A percentile compares a stretch with the other conserved stretches of the same genome.
Conservation (phyloP, 169 alveolate species). For the Besnoitia besnoiti region DNA sequence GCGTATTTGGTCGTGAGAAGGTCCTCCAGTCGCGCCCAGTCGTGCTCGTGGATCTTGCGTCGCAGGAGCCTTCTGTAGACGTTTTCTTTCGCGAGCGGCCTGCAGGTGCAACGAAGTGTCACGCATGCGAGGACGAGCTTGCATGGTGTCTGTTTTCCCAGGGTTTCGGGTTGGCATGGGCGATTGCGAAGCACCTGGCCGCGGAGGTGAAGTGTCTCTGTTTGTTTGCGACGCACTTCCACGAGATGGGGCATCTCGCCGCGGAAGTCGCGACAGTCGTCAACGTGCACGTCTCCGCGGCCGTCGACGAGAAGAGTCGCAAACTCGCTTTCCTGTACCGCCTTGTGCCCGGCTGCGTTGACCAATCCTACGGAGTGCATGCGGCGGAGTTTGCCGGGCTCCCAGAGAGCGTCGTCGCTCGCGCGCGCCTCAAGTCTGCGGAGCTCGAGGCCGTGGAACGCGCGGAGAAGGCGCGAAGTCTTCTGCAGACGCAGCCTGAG, state of each 20-base stretch:
- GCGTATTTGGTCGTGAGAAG: not conserved
- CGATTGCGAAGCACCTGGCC: constrained; percentile 92
- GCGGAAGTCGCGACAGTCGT: constrained; percentile 38
- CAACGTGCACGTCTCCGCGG: constrained; percentile 58
- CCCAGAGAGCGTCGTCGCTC: constrained; percentile 79
- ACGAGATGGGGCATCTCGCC: constrained; percentile 94
- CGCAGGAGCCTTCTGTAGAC: not conserved
- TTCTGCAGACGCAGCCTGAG: no score
- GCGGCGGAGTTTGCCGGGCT: constrained; percentile 94
- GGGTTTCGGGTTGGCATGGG: constrained; percentile 98
- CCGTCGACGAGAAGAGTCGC: not conserved
- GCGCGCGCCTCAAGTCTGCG: not conserved
- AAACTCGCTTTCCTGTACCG: constrained; percentile 86
- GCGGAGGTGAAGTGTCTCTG: constrained; percentile 91
- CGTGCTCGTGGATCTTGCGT: no score
- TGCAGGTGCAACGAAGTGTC: not conserved
- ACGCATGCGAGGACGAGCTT: not conserved
- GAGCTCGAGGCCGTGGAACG: constrained; percentile 43
- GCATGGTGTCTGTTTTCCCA: constrained; percentile 13
- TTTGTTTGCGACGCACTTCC: constrained; percentile 98
- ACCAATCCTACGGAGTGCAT: constrained; percentile 93
- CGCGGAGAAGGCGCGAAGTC: not conserved
- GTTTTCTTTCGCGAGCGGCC: not conserved
- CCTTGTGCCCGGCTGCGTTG: constrained; percentile 90
- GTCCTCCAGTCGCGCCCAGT: no score